A percentile compares a stretch with the other conserved stretches of the same genome.
Conservation (phyloP, 306 rosid species). For the Astragalus membranaceus region DNA sequence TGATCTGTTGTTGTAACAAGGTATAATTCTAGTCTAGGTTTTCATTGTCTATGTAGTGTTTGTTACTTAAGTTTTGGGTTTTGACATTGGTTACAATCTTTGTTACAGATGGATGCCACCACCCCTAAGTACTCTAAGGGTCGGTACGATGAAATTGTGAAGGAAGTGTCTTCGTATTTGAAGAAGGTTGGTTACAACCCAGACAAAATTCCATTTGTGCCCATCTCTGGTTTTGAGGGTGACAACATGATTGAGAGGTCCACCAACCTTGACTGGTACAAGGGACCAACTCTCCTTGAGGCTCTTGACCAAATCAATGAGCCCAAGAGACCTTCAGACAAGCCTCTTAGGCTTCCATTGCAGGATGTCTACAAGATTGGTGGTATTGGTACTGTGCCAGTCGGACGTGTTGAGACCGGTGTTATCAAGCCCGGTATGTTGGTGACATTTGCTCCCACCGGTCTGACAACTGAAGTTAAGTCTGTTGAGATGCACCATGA, state of each 20-base stretch:
- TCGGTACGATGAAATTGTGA: conserved; percentile 28
- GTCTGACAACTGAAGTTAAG: not conserved
- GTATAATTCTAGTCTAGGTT: not conserved
- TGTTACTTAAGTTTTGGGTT: too few species aligned
- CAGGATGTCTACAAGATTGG: conserved; percentile 35
- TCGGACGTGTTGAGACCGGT: not conserved
- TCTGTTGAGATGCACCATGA: not conserved
- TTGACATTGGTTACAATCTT: not conserved
- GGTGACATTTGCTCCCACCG: not conserved
- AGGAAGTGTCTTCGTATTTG: not conserved
- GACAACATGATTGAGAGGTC: not conserved
- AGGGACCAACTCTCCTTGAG: not conserved
- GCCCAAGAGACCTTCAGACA: conserved; percentile 27
- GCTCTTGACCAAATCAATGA: not conserved
- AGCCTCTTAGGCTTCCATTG: conserved; percentile 27
- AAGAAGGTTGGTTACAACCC: not conserved
- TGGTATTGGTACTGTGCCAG: conserved; percentile 28
- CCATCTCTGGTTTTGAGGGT: not conserved
- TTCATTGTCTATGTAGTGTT: not conserved
- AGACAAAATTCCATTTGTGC: not conserved
- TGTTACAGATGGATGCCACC: not conserved
- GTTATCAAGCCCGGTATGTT: not conserved
- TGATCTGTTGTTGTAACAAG: conserved; percentile 16
- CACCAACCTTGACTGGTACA: not conserved
- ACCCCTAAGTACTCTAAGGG: conserved; percentile 31